Conservation (phyloP, 2,329 filamentous ascomycete species). For the Penicillium sp. region DNA sequence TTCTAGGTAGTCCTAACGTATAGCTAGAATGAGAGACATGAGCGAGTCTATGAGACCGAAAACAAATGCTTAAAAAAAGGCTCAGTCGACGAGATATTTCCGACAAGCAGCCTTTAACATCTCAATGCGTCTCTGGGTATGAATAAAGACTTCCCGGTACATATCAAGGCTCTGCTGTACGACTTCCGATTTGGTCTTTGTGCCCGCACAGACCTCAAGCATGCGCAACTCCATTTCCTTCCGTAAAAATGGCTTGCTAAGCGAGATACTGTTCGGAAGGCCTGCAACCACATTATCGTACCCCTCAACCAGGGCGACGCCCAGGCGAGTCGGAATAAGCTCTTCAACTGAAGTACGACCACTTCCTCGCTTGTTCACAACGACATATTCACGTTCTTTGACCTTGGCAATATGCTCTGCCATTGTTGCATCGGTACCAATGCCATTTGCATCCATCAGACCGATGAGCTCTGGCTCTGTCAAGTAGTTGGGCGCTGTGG, state of each 20-base stretch:
- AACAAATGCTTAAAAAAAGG: background rate
- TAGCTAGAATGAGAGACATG: background rate
- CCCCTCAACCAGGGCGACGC: slow-evolving; percentile 86
- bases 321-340: slow-evolving; percentile 89
- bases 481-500: slow-evolving; percentile 77
- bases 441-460: slow-evolving; percentile 97
- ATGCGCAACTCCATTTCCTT: slow-evolving; percentile 98
- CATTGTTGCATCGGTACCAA: slow-evolving; percentile 98
- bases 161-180: slow-evolving; percentile 80
- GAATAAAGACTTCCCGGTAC: slow-evolving; percentile 82
- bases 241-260: slow-evolving; percentile 91
- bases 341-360: slow-evolving; percentile 64
- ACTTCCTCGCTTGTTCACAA: slow-evolving; percentile 57
- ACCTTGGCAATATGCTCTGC: slow-evolving; percentile 97
- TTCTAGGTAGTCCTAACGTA: background rate
- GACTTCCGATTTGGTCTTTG: slow-evolving; percentile 70
- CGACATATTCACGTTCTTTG: slow-evolving; percentile 83
- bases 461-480: slow-evolving; percentile 95
- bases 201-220: slow-evolving; percentile 93
- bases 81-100: slow-evolving; percentile 53
- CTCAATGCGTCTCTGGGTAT: slow-evolving; percentile 74
- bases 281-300: slow-evolving; percentile 95
- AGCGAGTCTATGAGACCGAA: background rate
- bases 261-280: slow-evolving; percentile 61
- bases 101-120: slow-evolving; percentile 60